A percentile compares a stretch with the other conserved stretches of the same genome.
Evolutionary conservation across 2,329 filamentous ascomycete species (phyloP).

Genomic region (Zopfia rhizophila): DNA sequence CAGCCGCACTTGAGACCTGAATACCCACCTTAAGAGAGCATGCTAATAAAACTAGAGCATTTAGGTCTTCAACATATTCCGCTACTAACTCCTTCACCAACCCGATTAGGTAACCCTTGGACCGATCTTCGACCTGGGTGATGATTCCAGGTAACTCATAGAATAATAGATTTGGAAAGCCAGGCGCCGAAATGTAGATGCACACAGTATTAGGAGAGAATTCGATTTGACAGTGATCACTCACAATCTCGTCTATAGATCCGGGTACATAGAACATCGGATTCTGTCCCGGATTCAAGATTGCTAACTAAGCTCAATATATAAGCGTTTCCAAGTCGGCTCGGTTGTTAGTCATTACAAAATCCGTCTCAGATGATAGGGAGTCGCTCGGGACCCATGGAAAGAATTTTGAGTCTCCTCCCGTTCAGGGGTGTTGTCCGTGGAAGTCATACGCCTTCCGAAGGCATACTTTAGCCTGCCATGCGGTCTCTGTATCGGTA

Average conservation of each 20-base stretch:
- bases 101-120: conserved; percentile 65
- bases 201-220: conserved; percentile 87
- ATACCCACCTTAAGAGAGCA: conserved; percentile 82
- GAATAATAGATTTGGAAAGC: conserved; percentile 79
- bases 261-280: conserved; percentile 52
- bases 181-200: conserved; percentile 77
- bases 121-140: conserved; percentile 67
- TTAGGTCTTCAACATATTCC: conserved; percentile 74
- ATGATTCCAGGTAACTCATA: conserved; percentile 89
- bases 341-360: conserved; percentile 71
- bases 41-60: conserved; percentile 80
- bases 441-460: conserved; percentile 71
- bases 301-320: conserved; percentile 79
- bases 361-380: conserved; percentile 61
- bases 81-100: conserved; percentile 77
- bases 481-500: conserved; percentile 56
- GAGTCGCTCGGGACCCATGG: too few species aligned
- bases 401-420: conserved; percentile 55
- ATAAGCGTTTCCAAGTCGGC: conserved; percentile 73
- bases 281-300: conserved; percentile 72
- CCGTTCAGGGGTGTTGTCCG: conserved; percentile 70
- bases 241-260: neutral
- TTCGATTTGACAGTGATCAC: conserved; percentile 61
- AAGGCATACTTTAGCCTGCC: conserved; percentile 75
- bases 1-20: conserved; percentile 76